These are phyloP conservation scores for Lathyrus oleraceus DNA, from an alignment of 306 rosid genomes.

Conservation along the genomic window DNA sequence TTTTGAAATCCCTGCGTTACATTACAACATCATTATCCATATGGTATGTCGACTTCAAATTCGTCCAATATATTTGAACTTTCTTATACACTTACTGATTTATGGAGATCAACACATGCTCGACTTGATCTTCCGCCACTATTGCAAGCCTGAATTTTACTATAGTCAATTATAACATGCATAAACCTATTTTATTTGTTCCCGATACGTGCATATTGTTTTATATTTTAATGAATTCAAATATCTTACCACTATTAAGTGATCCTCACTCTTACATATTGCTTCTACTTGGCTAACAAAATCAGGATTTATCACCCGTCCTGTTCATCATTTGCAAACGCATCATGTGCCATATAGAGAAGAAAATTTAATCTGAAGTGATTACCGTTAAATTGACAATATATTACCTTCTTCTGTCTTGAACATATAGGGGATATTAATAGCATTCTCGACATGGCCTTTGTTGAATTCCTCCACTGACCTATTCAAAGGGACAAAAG, in stretches of 20 bases:
- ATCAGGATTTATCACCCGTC: conserved; percentile 41
- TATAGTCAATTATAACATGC: conserved; percentile 23
- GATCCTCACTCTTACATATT: conserved; percentile 39
- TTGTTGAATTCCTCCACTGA: conserved; percentile 41
- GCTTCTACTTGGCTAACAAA: conserved; percentile 36
- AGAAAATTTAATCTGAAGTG: not conserved
- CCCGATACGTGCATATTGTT: not conserved
- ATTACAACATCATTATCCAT: not conserved
- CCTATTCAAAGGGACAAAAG: conserved; percentile 23
- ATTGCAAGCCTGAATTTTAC: conserved; percentile 36
- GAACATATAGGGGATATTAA: conserved; percentile 42
- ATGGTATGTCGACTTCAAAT: too few relatives aligned
- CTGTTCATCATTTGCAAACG: conserved; percentile 29
- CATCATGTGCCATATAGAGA: not conserved
- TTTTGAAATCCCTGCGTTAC: conserved; percentile 52
- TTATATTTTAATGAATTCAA: too few relatives aligned
- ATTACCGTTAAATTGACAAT: not conserved
- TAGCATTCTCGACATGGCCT: conserved; percentile 44
- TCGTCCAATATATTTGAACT: not conserved
- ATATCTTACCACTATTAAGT: conserved; percentile 40
- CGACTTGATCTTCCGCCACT: conserved; percentile 38
- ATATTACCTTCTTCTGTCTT: conserved; percentile 38
- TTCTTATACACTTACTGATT: conserved; percentile 31
- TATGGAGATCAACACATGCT: conserved; percentile 32
- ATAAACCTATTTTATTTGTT: not conserved